Base-by-base conservation (phyloP, 176 grass and related monocot species). In the Aegilops bicornis region DNA sequence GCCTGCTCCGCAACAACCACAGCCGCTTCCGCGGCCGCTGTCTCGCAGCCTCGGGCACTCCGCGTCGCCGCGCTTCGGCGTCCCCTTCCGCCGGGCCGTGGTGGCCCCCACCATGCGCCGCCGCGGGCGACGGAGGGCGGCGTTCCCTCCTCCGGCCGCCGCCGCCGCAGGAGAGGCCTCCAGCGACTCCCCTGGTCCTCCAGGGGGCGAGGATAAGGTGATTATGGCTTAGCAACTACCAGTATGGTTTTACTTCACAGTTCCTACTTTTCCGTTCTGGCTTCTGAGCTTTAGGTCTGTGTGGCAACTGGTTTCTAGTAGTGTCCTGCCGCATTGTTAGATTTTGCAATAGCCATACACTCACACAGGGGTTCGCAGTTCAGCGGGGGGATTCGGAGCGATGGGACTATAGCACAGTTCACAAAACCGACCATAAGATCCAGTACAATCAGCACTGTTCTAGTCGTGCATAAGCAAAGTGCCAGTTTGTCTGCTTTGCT, bases 141-240 rank as follows among this genome's bases (percentile, higher is more conserved):
- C 76, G 37, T 19, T 61, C 3, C 43, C 61, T 75, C 36, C 83
- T 14, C 20, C 78, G 14, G 19, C 80, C 15, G 70, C 73, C 14
- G 73, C 73, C 27, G 74, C 74, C 33, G 63, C 63, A 1, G 50
- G 33, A 27, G 80, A 83, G 58, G 54, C 35, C 61, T 61, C 87
- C 36, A 31, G 59, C 63, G 84, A 60, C 43, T 23, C 31, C 29
- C 50, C 79, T 61, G 70, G 31, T 7, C 14, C 88, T 32, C 14
- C 88, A 5, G 86, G 36, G 27, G 33, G 78, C 68, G 80, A 81
- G 47, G 89, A 85, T 7, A 91, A 91, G 85, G 89, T 91, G 59
- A 87, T 30, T 76, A 32, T 27, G 27, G 27, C 27, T 27, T 27
- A 27, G 27, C 27, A 27, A 27, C 27, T 27, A 27, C 27, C 27